phyloP scores from a whole-genome alignment of 495 filamentous ascomycete species.

The Penicillium maclennaniae region DNA sequence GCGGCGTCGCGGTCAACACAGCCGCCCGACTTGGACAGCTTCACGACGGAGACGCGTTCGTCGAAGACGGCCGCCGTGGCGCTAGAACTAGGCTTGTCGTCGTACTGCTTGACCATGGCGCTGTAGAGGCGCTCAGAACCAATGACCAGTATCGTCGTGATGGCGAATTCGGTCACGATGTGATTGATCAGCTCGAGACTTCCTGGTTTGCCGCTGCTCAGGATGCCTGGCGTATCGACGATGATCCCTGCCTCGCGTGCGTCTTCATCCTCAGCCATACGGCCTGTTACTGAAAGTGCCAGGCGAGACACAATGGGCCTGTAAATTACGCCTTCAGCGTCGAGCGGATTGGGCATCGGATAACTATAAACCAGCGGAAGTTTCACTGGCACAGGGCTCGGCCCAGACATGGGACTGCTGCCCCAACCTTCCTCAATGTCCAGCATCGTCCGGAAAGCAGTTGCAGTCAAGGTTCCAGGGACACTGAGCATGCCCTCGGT shows the following conservation, averaged over 20 bases:
- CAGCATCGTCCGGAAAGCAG: slow-evolving; percentile 76
- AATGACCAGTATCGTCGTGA: slow-evolving; percentile 76
- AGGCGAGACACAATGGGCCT: slow-evolving; percentile 70
- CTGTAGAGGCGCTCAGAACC: slow-evolving; percentile 79
- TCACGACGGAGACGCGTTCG: slow-evolving; percentile 68
- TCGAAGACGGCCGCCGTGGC: slow-evolving; percentile 41
- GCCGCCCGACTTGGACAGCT: slow-evolving; percentile 82
- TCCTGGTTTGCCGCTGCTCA: slow-evolving; percentile 55
- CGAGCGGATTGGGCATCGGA: slow-evolving; percentile 64
- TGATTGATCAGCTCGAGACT: slow-evolving; percentile 75
- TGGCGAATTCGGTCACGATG: slow-evolving; percentile 81
- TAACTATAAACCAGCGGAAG: slow-evolving; percentile 90
- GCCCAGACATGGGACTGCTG: slow-evolving; percentile 83
- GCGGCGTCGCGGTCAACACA: slow-evolving; percentile 74
- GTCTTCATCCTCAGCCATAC: slow-evolving; percentile 72
- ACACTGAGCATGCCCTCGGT: slow-evolving; percentile 80
- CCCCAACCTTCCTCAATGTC: slow-evolving; percentile 92
- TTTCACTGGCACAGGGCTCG: slow-evolving; percentile 83
- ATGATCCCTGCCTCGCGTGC: slow-evolving; percentile 72
- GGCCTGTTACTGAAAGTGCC: slow-evolving; percentile 72
- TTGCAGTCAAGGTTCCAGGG: slow-evolving; percentile 80
- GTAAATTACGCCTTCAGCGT: slow-evolving; percentile 69
- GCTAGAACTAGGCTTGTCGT: slow-evolving; percentile 55
- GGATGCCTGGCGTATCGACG: slow-evolving; percentile 76
- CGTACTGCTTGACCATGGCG: slow-evolving; percentile 71